Base-by-base conservation (phyloP, 192 early-diverging fungal genomes). In the Spizellomyces punctatus region DNA sequence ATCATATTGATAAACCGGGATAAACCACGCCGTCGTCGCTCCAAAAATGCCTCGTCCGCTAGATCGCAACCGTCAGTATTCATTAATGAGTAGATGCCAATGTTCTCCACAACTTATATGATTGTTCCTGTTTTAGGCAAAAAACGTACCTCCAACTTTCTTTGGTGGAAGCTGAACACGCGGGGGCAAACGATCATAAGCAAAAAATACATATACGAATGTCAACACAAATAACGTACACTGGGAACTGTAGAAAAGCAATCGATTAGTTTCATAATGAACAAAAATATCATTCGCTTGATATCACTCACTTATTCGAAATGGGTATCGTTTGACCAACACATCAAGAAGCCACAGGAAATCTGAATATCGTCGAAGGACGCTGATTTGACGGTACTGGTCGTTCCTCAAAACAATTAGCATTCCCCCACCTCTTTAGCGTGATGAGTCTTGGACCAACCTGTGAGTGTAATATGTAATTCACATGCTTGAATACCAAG, bases 261-360 rank as follows among this genome's bases (percentile, higher is more conserved):
- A 44, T 14, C 10, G 46, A 19, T 71, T 67, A 72, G 68, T 10
- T 14, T 46, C 41, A 1, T 10, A 14, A 21, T 6, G 63, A 62
- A 73, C 19, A 1, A 61, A 61, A 14, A 12, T 3, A 2, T 5
- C 12, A 54, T 0, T 2, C 17, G 50, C 1, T n/a, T 19, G 14
- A 54, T 54, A 21, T 6, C 6, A 47, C 79, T 65, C 70, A 80
- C 79, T 58, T 48, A 93, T 87, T 41, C 96, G 81, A 58, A 86
- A 92, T 8, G 94, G 94, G 71, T 95, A 98, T 58, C 88, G 76
- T 63, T 88, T 91, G 50, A 86, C 69, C 6, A 98, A 74, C 16
- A 89, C 83, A 62, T 95, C 93, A 59, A 88, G 84, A 42, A 98
- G 79, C 93, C 93, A 95, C 76, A 89, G 86, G 76, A 98, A 95